Percentiles rank a stretch among this genome's conserved stretches.
phyloP scores from a whole-genome alignment of 176 grass and related monocot species.

The Bromus sterilis region DNA sequence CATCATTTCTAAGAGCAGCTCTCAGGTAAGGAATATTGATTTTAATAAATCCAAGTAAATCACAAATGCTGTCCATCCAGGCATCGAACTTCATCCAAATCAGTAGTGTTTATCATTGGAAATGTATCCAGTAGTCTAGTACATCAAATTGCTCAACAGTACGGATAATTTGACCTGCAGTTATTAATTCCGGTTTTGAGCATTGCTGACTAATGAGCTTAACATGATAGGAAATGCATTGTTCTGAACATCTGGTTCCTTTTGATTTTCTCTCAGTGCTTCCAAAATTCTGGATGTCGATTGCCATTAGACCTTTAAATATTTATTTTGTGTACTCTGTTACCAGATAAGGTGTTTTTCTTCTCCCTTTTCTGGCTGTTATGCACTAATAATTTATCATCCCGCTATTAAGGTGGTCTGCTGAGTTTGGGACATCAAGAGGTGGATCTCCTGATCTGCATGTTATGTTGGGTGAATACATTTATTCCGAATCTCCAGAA shows the following conservation, averaged over 20 bases:
- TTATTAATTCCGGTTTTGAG: constrained; percentile 3
- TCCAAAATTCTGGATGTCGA: not conserved
- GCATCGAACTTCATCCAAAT: constrained; percentile 7
- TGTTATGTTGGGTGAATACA: constrained; percentile 89
- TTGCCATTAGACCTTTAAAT: not conserved
- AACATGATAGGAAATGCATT: constrained; percentile 1
- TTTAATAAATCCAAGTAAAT: constrained; percentile 16
- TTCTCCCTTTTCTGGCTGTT: not conserved
- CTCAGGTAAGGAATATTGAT: constrained; percentile 51
- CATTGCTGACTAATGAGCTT: constrained; percentile 10
- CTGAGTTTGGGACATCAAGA: constrained; percentile 69
- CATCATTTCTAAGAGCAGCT: constrained; percentile 82
- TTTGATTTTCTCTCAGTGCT: not conserved
- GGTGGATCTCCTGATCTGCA: constrained; percentile 81
- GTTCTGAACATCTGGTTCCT: constrained; percentile 1
- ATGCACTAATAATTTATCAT: constrained; percentile 19
- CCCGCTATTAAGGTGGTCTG: constrained; percentile 72
- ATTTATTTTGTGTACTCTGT: not conserved
- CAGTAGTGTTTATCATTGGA: not conserved
- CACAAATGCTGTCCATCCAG: not conserved
- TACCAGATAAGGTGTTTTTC: not conserved
- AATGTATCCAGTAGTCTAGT: not conserved
- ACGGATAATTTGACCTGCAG: not conserved
- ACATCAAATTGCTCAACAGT: not conserved
- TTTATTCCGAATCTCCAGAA: constrained; percentile 92